Conservation (phyloP, 208 protist species). For the Leishmania arabica region DNA sequence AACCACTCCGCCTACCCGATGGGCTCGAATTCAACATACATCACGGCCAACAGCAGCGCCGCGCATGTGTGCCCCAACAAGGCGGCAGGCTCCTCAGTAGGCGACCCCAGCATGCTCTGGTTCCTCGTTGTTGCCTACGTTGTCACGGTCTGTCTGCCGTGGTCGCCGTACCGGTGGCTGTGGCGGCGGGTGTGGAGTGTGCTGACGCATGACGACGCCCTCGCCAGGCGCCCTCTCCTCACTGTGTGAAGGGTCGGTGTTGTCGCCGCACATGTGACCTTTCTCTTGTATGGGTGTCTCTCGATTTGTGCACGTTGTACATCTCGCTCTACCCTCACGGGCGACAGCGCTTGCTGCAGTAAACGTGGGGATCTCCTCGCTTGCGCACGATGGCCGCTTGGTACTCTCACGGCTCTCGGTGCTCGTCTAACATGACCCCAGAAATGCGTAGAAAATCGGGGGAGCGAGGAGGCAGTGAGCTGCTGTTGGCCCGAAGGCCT, state of each 20-base stretch:
- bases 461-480: too few species aligned
- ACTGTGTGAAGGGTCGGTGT: slow-evolving; percentile 32
- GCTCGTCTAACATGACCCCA: too few species aligned
- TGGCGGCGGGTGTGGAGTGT: slow-evolving; percentile 48
- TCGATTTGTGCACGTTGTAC: neutral
- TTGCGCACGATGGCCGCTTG: neutral
- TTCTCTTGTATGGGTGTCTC: neutral
- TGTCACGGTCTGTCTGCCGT: slow-evolving; percentile 31
- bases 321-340: neutral
- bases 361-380: neutral
- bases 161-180: slow-evolving; percentile 54
- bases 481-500: neutral
- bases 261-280: neutral
- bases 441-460: too few species aligned
- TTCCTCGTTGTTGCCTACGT: slow-evolving; percentile 53
- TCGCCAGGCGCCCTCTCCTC: slow-evolving; percentile 54
- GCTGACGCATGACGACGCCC: slow-evolving; percentile 61
- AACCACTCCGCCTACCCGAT: neutral
- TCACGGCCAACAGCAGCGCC: neutral
- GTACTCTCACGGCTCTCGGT: too few species aligned
- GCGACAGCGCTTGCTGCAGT: neutral
- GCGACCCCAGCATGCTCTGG: slow-evolving; percentile 28
- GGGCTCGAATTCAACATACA: neutral
- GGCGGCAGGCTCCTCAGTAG: neutral
- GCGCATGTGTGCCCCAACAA: neutral